Evolutionary conservation across 2,329 filamentous ascomycete genomes (phyloP).

Genomic region (Sordariomycetes sp.): DNA sequence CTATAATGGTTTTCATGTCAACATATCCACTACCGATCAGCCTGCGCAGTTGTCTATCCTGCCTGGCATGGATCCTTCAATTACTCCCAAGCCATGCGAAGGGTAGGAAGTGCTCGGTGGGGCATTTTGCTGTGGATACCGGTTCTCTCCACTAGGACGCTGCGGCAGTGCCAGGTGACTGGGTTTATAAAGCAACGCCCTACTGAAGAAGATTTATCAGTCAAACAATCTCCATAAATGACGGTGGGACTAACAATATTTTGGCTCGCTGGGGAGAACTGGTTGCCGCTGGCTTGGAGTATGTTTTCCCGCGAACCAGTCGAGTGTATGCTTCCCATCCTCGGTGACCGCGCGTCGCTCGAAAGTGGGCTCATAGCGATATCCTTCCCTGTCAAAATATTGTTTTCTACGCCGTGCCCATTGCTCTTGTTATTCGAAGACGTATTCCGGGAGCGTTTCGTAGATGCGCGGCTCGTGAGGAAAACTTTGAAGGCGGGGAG

Average conservation of each 20-base stretch:
- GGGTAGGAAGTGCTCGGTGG: too few relatives aligned
- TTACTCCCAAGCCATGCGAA: too few relatives aligned
- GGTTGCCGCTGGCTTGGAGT: neutral
- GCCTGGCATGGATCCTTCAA: too few relatives aligned
- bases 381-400: neutral
- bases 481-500: slow-evolving; percentile 10
- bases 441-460: neutral
- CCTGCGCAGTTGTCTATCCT: too few relatives aligned
- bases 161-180: too few relatives aligned
- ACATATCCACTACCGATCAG: too few relatives aligned
- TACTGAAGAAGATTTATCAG: neutral
- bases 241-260: neutral
- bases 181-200: neutral
- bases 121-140: too few relatives aligned
- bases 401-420: neutral
- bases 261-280: neutral
- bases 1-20: too few relatives aligned
- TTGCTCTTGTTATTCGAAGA: neutral
- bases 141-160: too few relatives aligned
- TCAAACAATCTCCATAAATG: neutral
- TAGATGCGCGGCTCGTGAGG: slow-evolving; percentile 4
- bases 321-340: neutral
- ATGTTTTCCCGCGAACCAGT: slow-evolving; percentile 4
- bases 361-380: neutral
- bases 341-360: neutral